Evolutionary conservation across 208 protist genomes (phyloP).

Genomic region (Tritrichomonas musculus): DNA sequence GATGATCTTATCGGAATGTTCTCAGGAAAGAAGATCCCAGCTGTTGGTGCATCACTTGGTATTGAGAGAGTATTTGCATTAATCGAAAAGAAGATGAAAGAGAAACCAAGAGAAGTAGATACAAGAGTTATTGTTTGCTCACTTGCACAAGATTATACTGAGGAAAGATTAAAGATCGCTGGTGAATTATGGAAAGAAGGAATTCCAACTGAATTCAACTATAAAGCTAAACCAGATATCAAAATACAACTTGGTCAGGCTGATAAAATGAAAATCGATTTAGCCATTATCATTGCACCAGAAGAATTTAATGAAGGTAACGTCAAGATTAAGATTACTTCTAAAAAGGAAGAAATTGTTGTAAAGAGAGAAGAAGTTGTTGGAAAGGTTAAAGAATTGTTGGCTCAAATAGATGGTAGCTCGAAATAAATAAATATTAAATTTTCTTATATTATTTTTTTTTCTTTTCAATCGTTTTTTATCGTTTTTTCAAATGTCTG

Average conservation of each 20-base stretch:
- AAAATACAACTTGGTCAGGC: constrained; percentile 52
- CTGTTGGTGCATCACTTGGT: constrained; percentile 69
- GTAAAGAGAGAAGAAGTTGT: neutral
- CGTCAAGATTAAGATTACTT: constrained; percentile 58
- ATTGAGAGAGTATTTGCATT: constrained; percentile 71
- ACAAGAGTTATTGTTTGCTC: constrained; percentile 58
- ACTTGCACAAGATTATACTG: constrained; percentile 43
- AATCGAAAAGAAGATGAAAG: constrained; percentile 44
- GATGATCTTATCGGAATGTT: constrained; percentile 71
- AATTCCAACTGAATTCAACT: constrained; percentile 52
- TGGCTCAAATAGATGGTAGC: too few relatives aligned
- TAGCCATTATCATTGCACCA: constrained; percentile 60
- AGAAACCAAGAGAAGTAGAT: constrained; percentile 37
- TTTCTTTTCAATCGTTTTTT: too few relatives aligned
- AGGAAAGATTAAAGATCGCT: constrained; percentile 53
- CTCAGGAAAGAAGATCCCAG: constrained; percentile 56
- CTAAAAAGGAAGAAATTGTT: neutral
- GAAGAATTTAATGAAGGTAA: constrained; percentile 54
- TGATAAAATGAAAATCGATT: constrained; percentile 42
- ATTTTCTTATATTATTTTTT: too few relatives aligned
- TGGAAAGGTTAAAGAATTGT: neutral
- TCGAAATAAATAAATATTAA: too few relatives aligned
- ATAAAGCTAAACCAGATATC: constrained; percentile 56
- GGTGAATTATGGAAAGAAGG: constrained; percentile 55
- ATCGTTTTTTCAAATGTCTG: too few relatives aligned